These are phyloP conservation scores for Alternaria incomplexa DNA, from an alignment of 2,329 filamentous ascomycete genomes.

Conservation along the genomic window DNA sequence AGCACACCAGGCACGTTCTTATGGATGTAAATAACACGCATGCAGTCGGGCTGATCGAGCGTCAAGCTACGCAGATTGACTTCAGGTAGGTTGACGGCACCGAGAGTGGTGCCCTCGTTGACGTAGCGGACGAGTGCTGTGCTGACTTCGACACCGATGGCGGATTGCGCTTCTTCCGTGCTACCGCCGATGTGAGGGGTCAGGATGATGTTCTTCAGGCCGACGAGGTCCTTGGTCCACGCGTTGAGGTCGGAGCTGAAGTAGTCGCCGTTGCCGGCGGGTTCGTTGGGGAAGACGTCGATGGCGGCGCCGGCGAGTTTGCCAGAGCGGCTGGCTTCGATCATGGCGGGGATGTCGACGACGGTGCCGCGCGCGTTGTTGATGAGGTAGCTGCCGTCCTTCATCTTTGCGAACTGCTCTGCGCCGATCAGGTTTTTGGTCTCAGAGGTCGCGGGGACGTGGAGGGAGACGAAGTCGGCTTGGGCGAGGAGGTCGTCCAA, in stretches of 20 bases:
- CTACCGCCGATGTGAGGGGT: slow-evolving; percentile 97
- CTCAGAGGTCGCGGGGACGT: slow-evolving; percentile 92
- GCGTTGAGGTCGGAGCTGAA: slow-evolving; percentile 83
- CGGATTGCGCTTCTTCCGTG: slow-evolving; percentile 95
- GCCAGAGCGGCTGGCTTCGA: slow-evolving; percentile 83
- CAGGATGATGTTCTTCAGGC: slow-evolving; percentile 89
- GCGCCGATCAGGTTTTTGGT: slow-evolving; percentile 91
- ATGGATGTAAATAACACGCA: slow-evolving; percentile 95
- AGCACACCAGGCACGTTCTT: slow-evolving; percentile 95
- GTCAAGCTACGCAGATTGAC: slow-evolving; percentile 88
- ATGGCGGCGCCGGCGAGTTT: slow-evolving; percentile 94
- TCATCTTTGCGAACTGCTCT: slow-evolving; percentile 84
- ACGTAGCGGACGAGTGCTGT: slow-evolving; percentile 91
- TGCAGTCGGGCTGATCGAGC: slow-evolving; percentile 85
- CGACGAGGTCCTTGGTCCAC: slow-evolving; percentile 85
- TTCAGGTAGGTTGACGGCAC: slow-evolving; percentile 97
- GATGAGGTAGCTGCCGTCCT: slow-evolving; percentile 89
- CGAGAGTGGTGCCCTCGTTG: slow-evolving; percentile 89
- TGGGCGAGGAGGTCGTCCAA: slow-evolving; percentile 77
- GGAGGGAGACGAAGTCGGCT: slow-evolving; percentile 91
- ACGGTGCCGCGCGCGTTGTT: slow-evolving; percentile 95
- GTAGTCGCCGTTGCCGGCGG: slow-evolving; percentile 91
- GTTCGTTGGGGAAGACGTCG: slow-evolving; percentile 94
- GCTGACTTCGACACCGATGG: slow-evolving; percentile 92
- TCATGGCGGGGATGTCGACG: slow-evolving; percentile 89